Evolutionary conservation across 331 rosid species (phyloP).

Genomic region (Malus hybrid): DNA sequence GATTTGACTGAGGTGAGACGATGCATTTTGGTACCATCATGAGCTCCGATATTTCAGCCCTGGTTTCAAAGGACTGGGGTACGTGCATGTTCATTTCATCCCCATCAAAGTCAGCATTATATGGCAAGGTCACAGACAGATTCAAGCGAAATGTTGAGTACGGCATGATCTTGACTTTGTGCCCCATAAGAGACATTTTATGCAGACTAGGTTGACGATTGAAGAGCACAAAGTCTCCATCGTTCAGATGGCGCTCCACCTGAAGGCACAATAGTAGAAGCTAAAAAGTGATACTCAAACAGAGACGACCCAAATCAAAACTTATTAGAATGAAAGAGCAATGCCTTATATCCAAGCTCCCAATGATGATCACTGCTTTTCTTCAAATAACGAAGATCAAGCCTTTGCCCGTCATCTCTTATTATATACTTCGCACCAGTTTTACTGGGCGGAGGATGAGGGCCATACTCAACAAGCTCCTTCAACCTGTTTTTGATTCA

Average conservation of each 20-base stretch:
- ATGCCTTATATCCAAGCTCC: constrained; percentile 96
- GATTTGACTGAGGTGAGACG: constrained; percentile 88
- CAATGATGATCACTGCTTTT: constrained; percentile 96
- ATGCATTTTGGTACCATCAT: constrained; percentile 99
- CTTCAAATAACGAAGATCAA: constrained; percentile 90
- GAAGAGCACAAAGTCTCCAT: constrained; percentile 90
- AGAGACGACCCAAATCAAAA: neutral
- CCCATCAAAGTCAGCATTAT: constrained; percentile 97
- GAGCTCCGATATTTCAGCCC: constrained; percentile 96
- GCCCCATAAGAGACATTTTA: constrained; percentile 99
- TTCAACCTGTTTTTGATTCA: constrained; percentile 46
- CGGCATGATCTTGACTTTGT: constrained; percentile 95
- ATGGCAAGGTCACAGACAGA: constrained; percentile 85
- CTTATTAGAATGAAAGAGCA: neutral
- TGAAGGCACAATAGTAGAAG: constrained; percentile 25
- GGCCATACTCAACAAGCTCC: constrained; percentile 93
- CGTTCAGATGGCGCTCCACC: constrained; percentile 98
- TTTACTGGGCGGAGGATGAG: constrained; percentile 97
- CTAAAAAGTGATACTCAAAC: constrained; percentile 1
- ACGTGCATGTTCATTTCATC: constrained; percentile 99
- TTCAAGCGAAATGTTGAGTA: constrained; percentile 91
- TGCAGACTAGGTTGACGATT: constrained; percentile 99
- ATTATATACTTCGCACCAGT: constrained; percentile 98
- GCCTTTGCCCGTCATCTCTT: constrained; percentile 97
- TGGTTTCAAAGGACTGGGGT: constrained; percentile 96